Base-by-base conservation (phyloP, 176 grass and related monocot species). In the Puccinellia tenuiflora region DNA sequence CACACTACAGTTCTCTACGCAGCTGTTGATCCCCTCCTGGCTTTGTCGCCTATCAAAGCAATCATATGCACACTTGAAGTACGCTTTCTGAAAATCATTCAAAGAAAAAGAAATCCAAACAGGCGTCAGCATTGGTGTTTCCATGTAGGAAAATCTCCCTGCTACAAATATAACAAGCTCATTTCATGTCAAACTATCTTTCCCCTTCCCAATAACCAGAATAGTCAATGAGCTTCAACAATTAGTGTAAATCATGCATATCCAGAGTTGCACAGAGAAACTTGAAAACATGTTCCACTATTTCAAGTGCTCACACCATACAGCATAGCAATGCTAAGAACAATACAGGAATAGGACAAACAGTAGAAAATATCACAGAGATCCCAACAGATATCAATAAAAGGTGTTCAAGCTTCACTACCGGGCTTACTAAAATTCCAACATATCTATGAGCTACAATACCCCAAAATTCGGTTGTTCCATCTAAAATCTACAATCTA, bases 31-130 rank as follows among this genome's bases (percentile, higher is more conserved):
- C 54, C 86, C 89, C 33, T 98, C 93, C 77, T 95, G 96, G 33
- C 29, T 88, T 47, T 78, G 73, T 34, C 89, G 81, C 35, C 96
- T 76, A 87, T 98, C 96, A 75, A 98, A 98, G 80, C 96, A 95
- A 0, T 95, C 93, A 65, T 95, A 92, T 42, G 96, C 96, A 86
- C 96, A 95, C 84, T 90, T 91, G 87, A 98, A 98, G 89, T 96
- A 98, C 3, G 87, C 93, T 98, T 95, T 86, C 96, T 98, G 72
- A 83, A 90, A 84, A 88, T 74, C 15, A 46, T 83, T 20, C 6
- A 86, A 38, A 79, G 68, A 70, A 54, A 42, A 15, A 88, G 14
- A 88, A 51, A 54, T 35, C n/a, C 40, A 64, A 63, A 43, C 3
- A 64, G 31, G 20, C 51, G 20, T 64, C 33, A 78, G 53, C 26